A percentile compares a stretch with the other conserved stretches of the same genome.
These are phyloP conservation scores for Cucurbita maxima DNA, from an alignment of 306 rosid species.

Conservation along the genomic window DNA sequence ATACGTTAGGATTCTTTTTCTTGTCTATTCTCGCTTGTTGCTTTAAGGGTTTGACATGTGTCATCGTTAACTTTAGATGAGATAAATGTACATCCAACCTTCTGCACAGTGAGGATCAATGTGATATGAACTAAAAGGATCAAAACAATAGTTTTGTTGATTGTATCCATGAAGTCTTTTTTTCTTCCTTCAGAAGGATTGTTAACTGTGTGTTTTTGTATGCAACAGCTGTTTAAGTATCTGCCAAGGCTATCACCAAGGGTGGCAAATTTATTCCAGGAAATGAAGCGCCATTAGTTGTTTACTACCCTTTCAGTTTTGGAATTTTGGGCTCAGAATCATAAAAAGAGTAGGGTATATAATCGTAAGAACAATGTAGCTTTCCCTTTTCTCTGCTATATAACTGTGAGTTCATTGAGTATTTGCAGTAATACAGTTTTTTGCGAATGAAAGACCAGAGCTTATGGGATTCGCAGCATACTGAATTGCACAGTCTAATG, in stretches of 20 bases:
- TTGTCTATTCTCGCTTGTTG: no score
- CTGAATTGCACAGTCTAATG: background rate
- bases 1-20: no score
- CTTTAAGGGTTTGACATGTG: background rate
- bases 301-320: background rate
- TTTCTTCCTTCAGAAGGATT: background rate
- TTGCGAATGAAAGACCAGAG: background rate
- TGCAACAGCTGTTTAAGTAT: constrained; percentile 63
- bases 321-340: background rate
- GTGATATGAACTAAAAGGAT: no score
- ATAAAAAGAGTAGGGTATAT: background rate
- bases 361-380: background rate
- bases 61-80: background rate
- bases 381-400: background rate
- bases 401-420: background rate
- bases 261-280: constrained; percentile 59
- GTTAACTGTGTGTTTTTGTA: background rate
- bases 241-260: constrained; percentile 80
- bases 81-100: background rate
- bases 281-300: constrained; percentile 74
- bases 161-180: background rate
- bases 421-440: background rate
- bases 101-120: background rate
- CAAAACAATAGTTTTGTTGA: no score
- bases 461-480: background rate